Percentiles rank a stretch among this genome's conserved stretches.
These are phyloP conservation scores for Penicillium sp. DNA, from an alignment of 2,329 filamentous ascomycete genomes.

Conservation along the genomic window DNA sequence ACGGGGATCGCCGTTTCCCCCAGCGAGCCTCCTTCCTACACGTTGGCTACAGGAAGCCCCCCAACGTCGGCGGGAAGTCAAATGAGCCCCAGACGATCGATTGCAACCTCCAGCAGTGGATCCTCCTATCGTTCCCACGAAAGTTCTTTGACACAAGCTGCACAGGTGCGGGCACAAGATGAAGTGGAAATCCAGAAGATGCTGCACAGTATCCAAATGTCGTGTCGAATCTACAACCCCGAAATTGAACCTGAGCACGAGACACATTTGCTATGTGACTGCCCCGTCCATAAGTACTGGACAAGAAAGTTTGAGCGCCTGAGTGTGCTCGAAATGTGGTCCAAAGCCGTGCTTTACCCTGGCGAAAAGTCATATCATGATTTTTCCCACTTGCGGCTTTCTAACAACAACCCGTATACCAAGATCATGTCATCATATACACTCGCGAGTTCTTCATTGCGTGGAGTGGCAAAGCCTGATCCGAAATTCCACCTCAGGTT, in stretches of 20 bases:
- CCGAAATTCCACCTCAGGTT: slow-evolving; percentile 35
- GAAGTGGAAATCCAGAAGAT: slow-evolving; percentile 50
- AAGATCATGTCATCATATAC: slow-evolving; percentile 40
- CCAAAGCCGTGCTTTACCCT: slow-evolving; percentile 51
- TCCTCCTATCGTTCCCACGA: slow-evolving; percentile 28
- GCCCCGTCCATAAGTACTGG: slow-evolving; percentile 45
- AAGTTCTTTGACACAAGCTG: slow-evolving; percentile 45
- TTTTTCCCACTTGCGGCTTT: slow-evolving; percentile 13
- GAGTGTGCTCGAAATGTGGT: slow-evolving; percentile 45
- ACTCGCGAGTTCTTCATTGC: slow-evolving; percentile 20
- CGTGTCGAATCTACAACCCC: slow-evolving; percentile 47
- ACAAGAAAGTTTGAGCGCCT: slow-evolving; percentile 40
- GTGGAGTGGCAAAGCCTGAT: slow-evolving; percentile 26
- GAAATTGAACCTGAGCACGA: slow-evolving; percentile 54
- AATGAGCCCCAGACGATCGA: not conserved
- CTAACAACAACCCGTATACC: slow-evolving; percentile 40
- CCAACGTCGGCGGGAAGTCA: not conserved
- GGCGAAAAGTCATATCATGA: slow-evolving; percentile 41
- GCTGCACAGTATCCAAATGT: slow-evolving; percentile 44
- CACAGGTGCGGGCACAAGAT: slow-evolving; percentile 39
- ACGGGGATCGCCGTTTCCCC: not conserved
- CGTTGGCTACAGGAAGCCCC: not conserved
- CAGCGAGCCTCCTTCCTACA: not conserved
- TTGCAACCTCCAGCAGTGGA: not conserved
- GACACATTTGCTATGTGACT: slow-evolving; percentile 42